Evolutionary conservation across 139 green algal species (phyloP), one percentile per base, ranked within the genome.

Genomic region (Chlorella vulgaris): DNA sequence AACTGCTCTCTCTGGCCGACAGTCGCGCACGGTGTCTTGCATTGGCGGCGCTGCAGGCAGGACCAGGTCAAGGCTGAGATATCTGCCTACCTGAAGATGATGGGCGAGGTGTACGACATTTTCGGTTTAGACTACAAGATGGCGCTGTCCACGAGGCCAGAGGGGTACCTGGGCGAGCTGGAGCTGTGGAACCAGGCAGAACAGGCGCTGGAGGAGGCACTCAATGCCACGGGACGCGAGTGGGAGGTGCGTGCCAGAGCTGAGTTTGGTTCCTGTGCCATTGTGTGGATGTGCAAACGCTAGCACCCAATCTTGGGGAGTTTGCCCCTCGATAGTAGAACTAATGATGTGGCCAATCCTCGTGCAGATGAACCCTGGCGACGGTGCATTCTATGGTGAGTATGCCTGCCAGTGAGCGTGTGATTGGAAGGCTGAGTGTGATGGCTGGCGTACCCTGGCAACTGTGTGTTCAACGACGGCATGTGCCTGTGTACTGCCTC

Each of bases 41-140:
- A n/a, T 43, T 15, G 39, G 31, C 70, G 43, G 47, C 51, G 2
- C 35, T n/a, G 60, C 60, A 86, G 89, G 51, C 87, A 88, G n/a
- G 91, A 97, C 80, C 95, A 98, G 89, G 91, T 97, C 70, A 33
- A 81, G 39, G n/a, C 53, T 13, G 96, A 99, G 89, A 92, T 99
- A 43, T 76, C 73, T 13, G 62, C 61, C 61, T 96, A 95, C 78
- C 84, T 99, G 65, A 90, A 92, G 63, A 94, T 99, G 85, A 86
- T 99, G 84, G 90, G 90, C 42, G 92, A 98, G 84, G 92, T 96
- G 77, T 99, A 99, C 87, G 89, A 77, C 76, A 89, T 94, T 31
- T 98, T 99, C 81, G 97, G 97, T 10, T 87, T 99, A 79, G 88
- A 94, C 60, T 99, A 96, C 90, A 91, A 93, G 68, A 91, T 99